phyloP scores from a whole-genome alignment of 805 yeast species.

The Wickerhamomyces hampshirensis region DNA sequence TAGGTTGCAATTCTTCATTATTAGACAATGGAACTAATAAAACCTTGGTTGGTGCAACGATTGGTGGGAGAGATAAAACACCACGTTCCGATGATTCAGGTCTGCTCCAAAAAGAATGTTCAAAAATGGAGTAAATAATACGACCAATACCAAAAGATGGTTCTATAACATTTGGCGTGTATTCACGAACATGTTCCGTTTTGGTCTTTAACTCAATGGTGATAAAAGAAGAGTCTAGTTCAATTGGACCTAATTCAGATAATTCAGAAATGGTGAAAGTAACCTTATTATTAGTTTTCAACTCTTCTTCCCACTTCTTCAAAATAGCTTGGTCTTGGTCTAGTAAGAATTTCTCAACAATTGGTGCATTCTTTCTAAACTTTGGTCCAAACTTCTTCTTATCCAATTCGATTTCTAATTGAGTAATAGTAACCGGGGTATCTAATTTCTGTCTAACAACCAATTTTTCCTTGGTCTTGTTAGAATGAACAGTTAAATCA shows the following conservation, averaged over 20 bases:
- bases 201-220: conserved; percentile 72
- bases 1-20: conserved; percentile 74
- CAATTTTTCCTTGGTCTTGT: conserved; percentile 90
- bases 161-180: conserved; percentile 94
- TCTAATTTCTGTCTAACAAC: conserved; percentile 89
- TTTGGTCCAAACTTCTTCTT: conserved; percentile 97
- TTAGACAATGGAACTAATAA: conserved; percentile 89
- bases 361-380: conserved; percentile 95
- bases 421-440: conserved; percentile 78
- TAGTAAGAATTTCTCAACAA: conserved; percentile 75
- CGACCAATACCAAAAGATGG: conserved; percentile 99
- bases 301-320: conserved; percentile 68
- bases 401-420: conserved; percentile 78
- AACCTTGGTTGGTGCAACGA: conserved; percentile 97
- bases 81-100: conserved; percentile 86
- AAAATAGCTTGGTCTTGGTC: conserved; percentile 80
- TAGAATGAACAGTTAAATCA: conserved; percentile 92
- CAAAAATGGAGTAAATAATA: conserved; percentile 86
- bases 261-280: conserved; percentile 63
- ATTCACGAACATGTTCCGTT: conserved; percentile 91
- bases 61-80: conserved; percentile 88
- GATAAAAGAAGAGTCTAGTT: conserved; percentile 67
- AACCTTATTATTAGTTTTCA: conserved; percentile 57
- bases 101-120: conserved; percentile 93
- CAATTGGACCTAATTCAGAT: conserved; percentile 46